phyloP scores from a whole-genome alignment of 1,139 yeast species.

The Citeromyces siamensis region DNA sequence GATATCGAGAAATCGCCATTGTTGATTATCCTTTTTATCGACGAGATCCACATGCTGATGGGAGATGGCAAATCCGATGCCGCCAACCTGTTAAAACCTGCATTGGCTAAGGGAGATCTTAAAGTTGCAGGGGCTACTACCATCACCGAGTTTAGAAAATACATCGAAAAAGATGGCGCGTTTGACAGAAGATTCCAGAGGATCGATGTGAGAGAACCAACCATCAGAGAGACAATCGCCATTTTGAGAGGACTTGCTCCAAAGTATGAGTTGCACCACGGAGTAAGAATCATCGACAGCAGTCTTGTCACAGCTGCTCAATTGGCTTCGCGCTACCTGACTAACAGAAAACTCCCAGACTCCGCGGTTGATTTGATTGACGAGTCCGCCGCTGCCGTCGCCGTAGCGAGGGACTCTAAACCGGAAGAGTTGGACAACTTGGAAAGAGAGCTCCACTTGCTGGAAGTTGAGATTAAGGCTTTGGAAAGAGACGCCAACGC shows the following conservation, averaged over 20 bases:
- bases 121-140: constrained; percentile 98
- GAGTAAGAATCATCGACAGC: constrained; percentile 90
- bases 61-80: constrained; percentile 95
- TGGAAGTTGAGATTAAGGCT: constrained; percentile 94
- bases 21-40: constrained; percentile 81
- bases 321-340: constrained; percentile 86
- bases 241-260: constrained; percentile 94
- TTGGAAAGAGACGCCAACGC: constrained; percentile 92
- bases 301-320: constrained; percentile 95
- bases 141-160: constrained; percentile 84
- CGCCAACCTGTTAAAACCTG: constrained; percentile 90
- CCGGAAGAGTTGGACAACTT: constrained; percentile 93
- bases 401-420: constrained; percentile 95
- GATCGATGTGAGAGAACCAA: constrained; percentile 91
- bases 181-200: constrained; percentile 97
- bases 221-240: constrained; percentile 87
- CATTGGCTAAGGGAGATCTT: constrained; percentile 83
- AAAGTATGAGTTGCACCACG: constrained; percentile 95
- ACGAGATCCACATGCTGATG: constrained; percentile 98
- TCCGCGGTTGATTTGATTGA: constrained; percentile 96
- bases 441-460: constrained; percentile 82
- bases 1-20: constrained; percentile 86
- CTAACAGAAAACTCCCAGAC: constrained; percentile 94
- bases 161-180: constrained; percentile 93
- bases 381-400: constrained; percentile 95